Percentiles rank a stretch among this genome's conserved stretches.
These are phyloP conservation scores for Vachellia pachyceras DNA, from an alignment of 306 rosid species.

Conservation along the genomic window DNA sequence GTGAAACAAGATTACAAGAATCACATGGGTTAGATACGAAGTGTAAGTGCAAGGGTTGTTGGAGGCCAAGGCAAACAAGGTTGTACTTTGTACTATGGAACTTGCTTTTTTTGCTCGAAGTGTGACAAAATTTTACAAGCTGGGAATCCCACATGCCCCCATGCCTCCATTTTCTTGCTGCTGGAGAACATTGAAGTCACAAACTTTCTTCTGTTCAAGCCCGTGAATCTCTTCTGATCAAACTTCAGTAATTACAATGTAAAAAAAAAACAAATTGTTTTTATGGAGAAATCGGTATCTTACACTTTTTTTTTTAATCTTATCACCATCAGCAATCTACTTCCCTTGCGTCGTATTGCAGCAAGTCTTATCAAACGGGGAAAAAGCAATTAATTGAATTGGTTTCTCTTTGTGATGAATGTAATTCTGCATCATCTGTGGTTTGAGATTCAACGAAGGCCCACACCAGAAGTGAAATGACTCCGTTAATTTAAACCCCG, in stretches of 20 bases:
- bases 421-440: neutral
- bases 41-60: neutral
- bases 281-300: no score
- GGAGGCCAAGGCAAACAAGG: neutral
- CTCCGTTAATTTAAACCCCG: neutral
- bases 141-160: conserved; percentile 5
- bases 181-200: neutral
- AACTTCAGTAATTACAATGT: no score
- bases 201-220: neutral
- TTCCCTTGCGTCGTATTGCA: no score
- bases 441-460: neutral
- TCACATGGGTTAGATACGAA: neutral
- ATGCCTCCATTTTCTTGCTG: neutral
- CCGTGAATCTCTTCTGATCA: neutral
- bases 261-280: no score
- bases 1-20: neutral
- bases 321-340: no score
- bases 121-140: neutral
- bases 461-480: neutral
- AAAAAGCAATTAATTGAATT: no score
- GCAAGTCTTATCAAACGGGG: no score
- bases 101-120: neutral
- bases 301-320: no score
- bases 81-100: neutral
- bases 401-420: conserved; percentile 1